Evolutionary conservation across 176 grass and related monocot species (phyloP).

Genomic region (Hyparrhenia diplandra): DNA sequence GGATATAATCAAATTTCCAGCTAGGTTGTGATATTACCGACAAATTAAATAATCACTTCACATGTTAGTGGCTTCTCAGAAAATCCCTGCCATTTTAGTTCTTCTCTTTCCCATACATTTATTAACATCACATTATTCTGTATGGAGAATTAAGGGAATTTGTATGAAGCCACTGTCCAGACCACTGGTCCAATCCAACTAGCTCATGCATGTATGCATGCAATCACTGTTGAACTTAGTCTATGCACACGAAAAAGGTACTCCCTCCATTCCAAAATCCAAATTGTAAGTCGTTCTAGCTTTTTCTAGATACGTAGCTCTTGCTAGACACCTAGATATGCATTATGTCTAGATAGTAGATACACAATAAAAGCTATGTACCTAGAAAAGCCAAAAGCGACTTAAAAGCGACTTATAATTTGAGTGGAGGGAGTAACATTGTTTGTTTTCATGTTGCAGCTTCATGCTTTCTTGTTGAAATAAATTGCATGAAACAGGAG

Average conservation of each 20-base stretch:
- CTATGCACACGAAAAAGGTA: not conserved
- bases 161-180: not conserved
- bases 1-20: not conserved
- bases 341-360: too few relatives aligned
- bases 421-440: not conserved
- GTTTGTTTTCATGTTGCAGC: not conserved
- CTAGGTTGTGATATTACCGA: not conserved
- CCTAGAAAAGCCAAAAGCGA: too few relatives aligned
- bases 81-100: not conserved
- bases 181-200: constrained; percentile 5
- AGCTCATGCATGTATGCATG: not conserved
- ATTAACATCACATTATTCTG: not conserved
- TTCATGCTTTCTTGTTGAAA: not conserved
- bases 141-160: not conserved
- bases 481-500: too few relatives aligned
- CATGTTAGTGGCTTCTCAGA: not conserved
- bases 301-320: too few relatives aligned
- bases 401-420: too few relatives aligned
- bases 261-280: too few relatives aligned
- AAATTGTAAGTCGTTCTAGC: too few relatives aligned
- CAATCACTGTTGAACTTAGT: not conserved
- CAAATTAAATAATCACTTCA: not conserved
- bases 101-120: not conserved
- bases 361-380: too few relatives aligned
- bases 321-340: too few relatives aligned